These are phyloP conservation scores for Boletus pseudo-olivaceus DNA, from an alignment of 768 basidiomycete species.

Conservation along the genomic window DNA sequence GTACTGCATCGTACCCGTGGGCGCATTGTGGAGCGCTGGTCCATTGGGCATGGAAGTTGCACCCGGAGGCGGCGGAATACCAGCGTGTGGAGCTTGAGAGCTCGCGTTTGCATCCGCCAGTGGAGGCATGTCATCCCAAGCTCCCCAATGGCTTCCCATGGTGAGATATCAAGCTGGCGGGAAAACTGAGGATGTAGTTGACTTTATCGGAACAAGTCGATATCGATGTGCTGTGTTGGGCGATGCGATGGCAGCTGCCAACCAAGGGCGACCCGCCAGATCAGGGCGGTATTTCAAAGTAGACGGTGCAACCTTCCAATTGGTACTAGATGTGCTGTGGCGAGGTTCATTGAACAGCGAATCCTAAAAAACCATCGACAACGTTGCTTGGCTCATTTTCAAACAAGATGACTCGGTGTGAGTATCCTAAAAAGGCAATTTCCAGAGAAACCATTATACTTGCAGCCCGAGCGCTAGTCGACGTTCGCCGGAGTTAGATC, in stretches of 20 bases:
- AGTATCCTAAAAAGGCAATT: slow-evolving; percentile 12
- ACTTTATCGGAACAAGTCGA: slow-evolving; percentile 18
- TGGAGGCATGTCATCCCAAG: slow-evolving; percentile 26
- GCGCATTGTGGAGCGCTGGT: slow-evolving; percentile 12
- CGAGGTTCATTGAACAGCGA: not conserved
- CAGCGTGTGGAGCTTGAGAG: not conserved
- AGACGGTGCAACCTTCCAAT: not conserved
- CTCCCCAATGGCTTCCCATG: slow-evolving; percentile 10
- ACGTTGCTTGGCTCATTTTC: not conserved
- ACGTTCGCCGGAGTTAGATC: too few species aligned
- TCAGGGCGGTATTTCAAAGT: not conserved
- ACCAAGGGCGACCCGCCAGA: too few species aligned
- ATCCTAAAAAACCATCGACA: not conserved
- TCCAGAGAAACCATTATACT: too few species aligned
- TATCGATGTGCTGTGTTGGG: slow-evolving; percentile 19
- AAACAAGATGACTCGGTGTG: not conserved
- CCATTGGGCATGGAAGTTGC: slow-evolving; percentile 13
- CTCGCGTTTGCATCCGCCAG: slow-evolving; percentile 20
- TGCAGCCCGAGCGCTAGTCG: too few species aligned
- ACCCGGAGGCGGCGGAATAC: slow-evolving; percentile 25
- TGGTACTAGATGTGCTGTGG: not conserved
- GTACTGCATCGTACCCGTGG: slow-evolving; percentile 1
- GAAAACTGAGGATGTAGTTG: not conserved
- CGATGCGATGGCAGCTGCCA: slow-evolving; percentile 7
- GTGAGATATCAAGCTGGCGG: slow-evolving; percentile 6